Conservation (phyloP, 257 asterid species). For the Nicotiana obtusifolia region DNA sequence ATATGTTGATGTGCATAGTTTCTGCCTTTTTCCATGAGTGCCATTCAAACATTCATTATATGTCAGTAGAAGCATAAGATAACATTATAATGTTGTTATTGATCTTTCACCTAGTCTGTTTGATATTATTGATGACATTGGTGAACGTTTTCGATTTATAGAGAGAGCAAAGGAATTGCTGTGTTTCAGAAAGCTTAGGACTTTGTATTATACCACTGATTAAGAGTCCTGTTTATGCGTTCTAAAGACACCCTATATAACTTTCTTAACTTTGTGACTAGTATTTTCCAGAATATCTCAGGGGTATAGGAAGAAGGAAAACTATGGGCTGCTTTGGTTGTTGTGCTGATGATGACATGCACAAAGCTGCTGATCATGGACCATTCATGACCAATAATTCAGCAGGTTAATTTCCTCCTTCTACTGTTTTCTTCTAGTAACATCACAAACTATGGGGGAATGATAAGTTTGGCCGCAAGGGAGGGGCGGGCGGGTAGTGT, state of each 20-base stretch:
- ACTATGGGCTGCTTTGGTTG: conserved; percentile 68
- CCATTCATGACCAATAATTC: conserved; percentile 40
- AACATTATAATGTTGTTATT: neutral
- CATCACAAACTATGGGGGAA: neutral
- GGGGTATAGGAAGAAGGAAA: neutral
- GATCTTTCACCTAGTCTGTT: neutral
- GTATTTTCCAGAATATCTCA: neutral
- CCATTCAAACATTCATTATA: neutral
- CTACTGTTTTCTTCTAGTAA: neutral
- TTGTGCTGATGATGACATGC: conserved; percentile 57
- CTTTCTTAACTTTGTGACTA: neutral
- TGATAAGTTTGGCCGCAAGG: neutral
- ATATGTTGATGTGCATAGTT: neutral
- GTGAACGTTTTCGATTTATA: neutral
- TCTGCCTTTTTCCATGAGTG: neutral
- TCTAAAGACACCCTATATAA: neutral
- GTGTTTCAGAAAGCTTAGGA: neutral
- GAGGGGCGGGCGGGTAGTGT: neutral
- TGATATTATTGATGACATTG: neutral
- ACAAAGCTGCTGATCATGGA: conserved; percentile 54
- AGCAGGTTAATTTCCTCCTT: conserved; percentile 38
- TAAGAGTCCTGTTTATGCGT: neutral
- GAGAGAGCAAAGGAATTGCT: neutral
- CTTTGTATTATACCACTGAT: neutral
- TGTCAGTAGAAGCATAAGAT: neutral